Conservation (phyloP, 805 yeast genomes). For the Kuraishia floccosa region DNA sequence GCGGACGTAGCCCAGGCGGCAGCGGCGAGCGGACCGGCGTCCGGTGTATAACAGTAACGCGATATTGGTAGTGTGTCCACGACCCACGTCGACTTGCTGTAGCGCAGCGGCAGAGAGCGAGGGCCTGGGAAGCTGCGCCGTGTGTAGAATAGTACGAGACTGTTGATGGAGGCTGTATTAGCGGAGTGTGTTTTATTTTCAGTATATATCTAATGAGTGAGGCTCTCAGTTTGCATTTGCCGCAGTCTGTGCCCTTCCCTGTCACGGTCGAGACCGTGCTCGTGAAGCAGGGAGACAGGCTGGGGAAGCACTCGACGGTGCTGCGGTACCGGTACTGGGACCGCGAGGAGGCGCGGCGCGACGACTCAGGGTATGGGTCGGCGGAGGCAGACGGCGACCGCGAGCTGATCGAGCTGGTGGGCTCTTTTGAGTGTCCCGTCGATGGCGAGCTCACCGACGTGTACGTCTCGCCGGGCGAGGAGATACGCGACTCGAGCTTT, state of each 20-base stretch:
- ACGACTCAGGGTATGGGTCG: slow-evolving; percentile 19
- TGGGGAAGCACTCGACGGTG: slow-evolving; percentile 41
- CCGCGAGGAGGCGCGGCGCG: slow-evolving; percentile 43
- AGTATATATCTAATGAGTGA: no score
- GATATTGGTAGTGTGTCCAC: no score
- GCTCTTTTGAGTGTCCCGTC: slow-evolving; percentile 74
- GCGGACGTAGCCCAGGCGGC: no score
- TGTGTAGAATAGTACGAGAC: no score
- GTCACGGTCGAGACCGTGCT: slow-evolving; percentile 45
- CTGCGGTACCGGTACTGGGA: slow-evolving; percentile 60
- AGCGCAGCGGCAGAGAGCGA: no score
- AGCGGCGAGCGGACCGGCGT: no score
- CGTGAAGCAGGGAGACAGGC: slow-evolving; percentile 29
- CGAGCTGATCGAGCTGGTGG: slow-evolving; percentile 52
- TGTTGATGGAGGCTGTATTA: no score
- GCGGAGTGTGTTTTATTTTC: no score
- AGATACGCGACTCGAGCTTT: slow-evolving; percentile 33
- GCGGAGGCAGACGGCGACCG: slow-evolving; percentile 29
- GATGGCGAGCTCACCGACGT: slow-evolving; percentile 54
- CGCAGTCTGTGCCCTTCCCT: slow-evolving; percentile 59
- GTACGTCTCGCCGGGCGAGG: slow-evolving; percentile 45
- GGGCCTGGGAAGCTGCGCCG: no score
- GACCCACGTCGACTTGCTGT: no score
- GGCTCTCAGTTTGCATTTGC: no score
- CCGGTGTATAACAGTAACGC: no score